A percentile compares a stretch with the other conserved stretches of the same genome.
Conservation (phyloP, 2,329 filamentous ascomycete species). For the Reticulascus tulasneorum region DNA sequence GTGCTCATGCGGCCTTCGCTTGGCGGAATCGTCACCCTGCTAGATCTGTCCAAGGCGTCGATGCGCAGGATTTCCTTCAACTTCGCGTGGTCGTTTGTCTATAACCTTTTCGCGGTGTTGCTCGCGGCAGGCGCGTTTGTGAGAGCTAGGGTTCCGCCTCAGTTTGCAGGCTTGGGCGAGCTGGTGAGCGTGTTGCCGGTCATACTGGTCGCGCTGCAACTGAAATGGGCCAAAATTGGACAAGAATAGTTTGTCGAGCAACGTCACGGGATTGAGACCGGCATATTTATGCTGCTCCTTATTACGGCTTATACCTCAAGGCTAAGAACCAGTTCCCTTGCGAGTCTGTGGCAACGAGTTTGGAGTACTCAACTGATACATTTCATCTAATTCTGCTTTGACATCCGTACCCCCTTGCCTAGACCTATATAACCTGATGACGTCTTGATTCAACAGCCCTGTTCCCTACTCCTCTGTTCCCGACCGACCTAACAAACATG, state of each 20-base stretch:
- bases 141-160: constrained; percentile 45
- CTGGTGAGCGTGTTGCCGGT: constrained; percentile 71
- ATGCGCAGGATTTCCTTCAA: constrained; percentile 58
- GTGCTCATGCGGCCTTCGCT: constrained; percentile 59
- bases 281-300: too few relatives aligned
- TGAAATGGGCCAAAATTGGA: constrained; percentile 34
- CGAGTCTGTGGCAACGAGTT: too few relatives aligned
- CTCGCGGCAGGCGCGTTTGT: constrained; percentile 65
- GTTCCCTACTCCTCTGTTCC: too few relatives aligned
- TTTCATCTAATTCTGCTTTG: too few relatives aligned
- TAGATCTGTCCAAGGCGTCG: constrained; percentile 47
- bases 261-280: too few relatives aligned
- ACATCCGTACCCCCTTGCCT: too few relatives aligned
- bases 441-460: too few relatives aligned
- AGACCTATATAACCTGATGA: too few relatives aligned
- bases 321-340: too few relatives aligned
- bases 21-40: constrained; percentile 50
- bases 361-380: too few relatives aligned
- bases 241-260: neutral
- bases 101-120: constrained; percentile 66
- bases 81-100: constrained; percentile 66
- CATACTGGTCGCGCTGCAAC: constrained; percentile 50
- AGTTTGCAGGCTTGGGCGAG: constrained; percentile 67
- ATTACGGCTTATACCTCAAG: too few relatives aligned
- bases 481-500: too few relatives aligned